phyloP scores from a whole-genome alignment of 2,329 filamentous ascomycete species.

The Penicillium sp. region DNA sequence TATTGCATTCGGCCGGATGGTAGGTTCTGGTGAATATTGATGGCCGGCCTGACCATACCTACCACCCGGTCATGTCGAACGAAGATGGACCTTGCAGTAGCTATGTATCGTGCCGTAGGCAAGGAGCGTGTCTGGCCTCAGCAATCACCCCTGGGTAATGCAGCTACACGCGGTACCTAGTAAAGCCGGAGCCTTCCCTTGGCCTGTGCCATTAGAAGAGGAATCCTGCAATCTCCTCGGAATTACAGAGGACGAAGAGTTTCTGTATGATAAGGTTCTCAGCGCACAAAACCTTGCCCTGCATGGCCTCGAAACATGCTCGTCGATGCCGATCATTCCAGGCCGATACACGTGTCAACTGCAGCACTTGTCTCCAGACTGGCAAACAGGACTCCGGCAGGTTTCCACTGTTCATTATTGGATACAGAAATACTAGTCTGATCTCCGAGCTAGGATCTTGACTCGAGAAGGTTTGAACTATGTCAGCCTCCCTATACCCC shows the following conservation, averaged over 20 bases:
- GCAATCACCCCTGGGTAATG: no score
- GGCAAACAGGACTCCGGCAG: not conserved
- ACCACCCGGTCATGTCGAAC: not conserved
- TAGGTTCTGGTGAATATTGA: not conserved
- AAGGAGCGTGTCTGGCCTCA: not conserved
- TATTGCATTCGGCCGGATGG: constrained; percentile 3
- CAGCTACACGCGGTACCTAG: no score
- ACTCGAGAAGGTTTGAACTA: constrained; percentile 7
- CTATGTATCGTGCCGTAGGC: constrained; percentile 1
- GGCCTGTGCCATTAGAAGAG: not conserved
- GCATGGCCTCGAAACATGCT: not conserved
- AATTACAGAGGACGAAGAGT: not conserved
- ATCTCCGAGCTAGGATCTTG: constrained; percentile 1
- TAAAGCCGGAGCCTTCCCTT: no score
- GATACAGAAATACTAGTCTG: not conserved
- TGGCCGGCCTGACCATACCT: not conserved
- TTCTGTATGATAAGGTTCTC: not conserved
- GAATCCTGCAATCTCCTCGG: not conserved
- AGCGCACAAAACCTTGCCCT: not conserved
- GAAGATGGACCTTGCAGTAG: not conserved
- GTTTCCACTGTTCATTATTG: not conserved
- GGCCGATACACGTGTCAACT: not conserved
- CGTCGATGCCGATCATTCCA: not conserved
- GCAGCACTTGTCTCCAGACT: not conserved
- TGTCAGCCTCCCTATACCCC: constrained; percentile 12